Evolutionary conservation across 2,329 filamentous ascomycete genomes (phyloP), one percentile per base, ranked within the genome.

Genomic region (Ascochyta koolunga): DNA sequence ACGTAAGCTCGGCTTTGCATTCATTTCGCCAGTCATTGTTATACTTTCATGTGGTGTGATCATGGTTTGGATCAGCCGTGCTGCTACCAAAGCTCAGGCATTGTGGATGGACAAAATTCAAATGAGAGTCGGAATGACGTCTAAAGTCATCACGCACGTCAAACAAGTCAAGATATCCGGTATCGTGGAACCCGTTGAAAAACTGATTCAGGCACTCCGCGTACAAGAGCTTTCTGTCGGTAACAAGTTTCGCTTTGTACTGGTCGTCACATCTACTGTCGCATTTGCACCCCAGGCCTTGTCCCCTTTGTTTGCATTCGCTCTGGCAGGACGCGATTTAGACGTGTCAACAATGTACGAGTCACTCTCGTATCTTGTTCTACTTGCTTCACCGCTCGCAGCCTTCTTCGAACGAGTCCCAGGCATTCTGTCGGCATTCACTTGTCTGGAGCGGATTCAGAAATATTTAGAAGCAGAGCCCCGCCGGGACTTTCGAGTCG

Each of bases 161-260:
- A 79, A 77, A 51, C 59, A 66, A 35, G 60, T 79, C 16, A 77
- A 76, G 48, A 74, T 78, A 38, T 69, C 70, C 1, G 76, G 76
- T 5, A 60, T 79, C 9, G 51, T 71, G 4, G 59, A 44, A 9
- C 57, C 68, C 2, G 54, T 77, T 1, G 64, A 64, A n/a, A 51
- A 59, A 1, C 51, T 70, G 2, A 62, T 79, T 2, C 73, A 78
- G 44, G 50, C 49, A 2, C 54, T 77, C 25, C 71, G 77, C 5
- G 43, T 70, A 1, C 57, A 70, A 4, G 77, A 78, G 53, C 56
- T 79, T 25, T 6, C 16, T 4, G 29, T 39, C 2, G 49, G 49
- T 15, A 46, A 33, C n/a, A 19, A 15, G 11, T 52, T 18, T 5
- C 49, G 49, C 21, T 1, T 21, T 16, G 21, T 52, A 2, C 16